A percentile compares a stretch with the other conserved stretches of the same genome.
These are phyloP conservation scores for Hymenoscyphus fructigenus DNA, from an alignment of 2,329 filamentous ascomycete genomes.

Conservation along the genomic window DNA sequence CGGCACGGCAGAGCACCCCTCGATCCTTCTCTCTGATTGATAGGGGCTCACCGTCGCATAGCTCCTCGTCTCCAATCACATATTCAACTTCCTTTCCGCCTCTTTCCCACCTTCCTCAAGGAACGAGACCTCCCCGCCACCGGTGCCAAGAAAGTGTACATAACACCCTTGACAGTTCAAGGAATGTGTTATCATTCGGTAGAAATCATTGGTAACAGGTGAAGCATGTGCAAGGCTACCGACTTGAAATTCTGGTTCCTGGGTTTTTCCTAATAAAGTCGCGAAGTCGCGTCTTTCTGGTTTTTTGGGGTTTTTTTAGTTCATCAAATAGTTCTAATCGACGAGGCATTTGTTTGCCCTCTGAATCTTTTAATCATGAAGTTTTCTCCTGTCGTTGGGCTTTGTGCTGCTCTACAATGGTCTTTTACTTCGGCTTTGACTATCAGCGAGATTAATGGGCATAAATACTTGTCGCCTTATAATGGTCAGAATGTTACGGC, in stretches of 20 bases:
- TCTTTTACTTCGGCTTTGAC: conserved; percentile 40
- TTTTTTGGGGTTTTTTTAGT: neutral
- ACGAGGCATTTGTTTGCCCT: conserved; percentile 8
- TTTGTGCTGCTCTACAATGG: conserved; percentile 5
- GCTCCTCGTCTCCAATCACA: neutral
- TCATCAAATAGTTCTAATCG: neutral
- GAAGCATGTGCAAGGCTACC: conserved; percentile 7
- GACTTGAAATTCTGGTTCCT: neutral
- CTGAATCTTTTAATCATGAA: conserved; percentile 5
- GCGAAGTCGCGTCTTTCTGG: neutral
- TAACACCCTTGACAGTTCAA: neutral
- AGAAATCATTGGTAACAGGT: neutral
- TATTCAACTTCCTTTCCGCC: neutral
- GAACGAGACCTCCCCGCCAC: neutral
- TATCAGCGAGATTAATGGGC: conserved; percentile 65
- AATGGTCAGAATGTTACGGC: conserved; percentile 55
- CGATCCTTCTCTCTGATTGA: neutral
- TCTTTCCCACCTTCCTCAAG: neutral
- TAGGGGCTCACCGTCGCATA: conserved; percentile 8
- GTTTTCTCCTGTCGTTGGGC: conserved; percentile 7
- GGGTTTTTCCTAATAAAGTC: conserved; percentile 8
- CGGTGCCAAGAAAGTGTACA: conserved; percentile 1
- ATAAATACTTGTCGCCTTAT: conserved; percentile 61
- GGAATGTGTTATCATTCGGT: conserved; percentile 7
- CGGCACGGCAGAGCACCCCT: neutral